Conservation (phyloP, 1,139 yeast genomes). For the Geotrichum aggregatum region DNA sequence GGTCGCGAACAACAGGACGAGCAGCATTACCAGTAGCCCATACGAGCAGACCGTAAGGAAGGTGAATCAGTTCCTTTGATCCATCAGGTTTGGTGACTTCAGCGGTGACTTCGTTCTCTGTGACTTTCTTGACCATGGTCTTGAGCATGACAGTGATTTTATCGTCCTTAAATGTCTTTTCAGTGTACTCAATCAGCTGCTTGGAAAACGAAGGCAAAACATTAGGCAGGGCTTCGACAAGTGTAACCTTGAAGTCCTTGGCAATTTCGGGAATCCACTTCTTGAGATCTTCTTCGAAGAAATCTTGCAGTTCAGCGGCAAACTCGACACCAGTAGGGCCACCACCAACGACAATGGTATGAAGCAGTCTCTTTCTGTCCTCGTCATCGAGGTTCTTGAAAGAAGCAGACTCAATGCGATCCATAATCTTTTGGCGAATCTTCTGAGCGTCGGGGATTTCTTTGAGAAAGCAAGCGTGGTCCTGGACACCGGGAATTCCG, state of each 20-base stretch:
- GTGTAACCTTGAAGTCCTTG: constrained; percentile 72
- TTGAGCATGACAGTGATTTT: constrained; percentile 72
- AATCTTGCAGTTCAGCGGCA: constrained; percentile 93
- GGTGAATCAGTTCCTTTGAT: constrained; percentile 50
- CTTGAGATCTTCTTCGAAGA: constrained; percentile 81
- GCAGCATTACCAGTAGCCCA: constrained; percentile 98
- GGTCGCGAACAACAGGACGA: constrained; percentile 65
- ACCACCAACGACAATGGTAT: constrained; percentile 88
- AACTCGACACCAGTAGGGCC: constrained; percentile 97
- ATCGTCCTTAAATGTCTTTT: constrained; percentile 72
- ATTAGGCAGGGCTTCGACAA: constrained; percentile 88
- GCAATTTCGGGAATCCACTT: constrained; percentile 88
- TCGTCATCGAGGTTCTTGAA: constrained; percentile 68
- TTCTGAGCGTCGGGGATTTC: constrained; percentile 79
- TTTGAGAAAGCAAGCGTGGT: constrained; percentile 73
- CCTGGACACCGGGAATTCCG: constrained; percentile 90
- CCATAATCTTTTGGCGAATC: constrained; percentile 72
- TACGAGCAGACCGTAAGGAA: constrained; percentile 87
- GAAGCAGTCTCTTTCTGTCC: constrained; percentile 74
- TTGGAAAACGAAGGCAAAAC: constrained; percentile 83
- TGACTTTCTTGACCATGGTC: constrained; percentile 85
- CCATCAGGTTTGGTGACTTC: constrained; percentile 69
- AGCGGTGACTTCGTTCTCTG: constrained; percentile 62
- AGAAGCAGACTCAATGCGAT: constrained; percentile 77
- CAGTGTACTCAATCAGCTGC: constrained; percentile 78